phyloP scores from a whole-genome alignment of 345 rosid genomes.

The Raphanus raphanistrum region DNA sequence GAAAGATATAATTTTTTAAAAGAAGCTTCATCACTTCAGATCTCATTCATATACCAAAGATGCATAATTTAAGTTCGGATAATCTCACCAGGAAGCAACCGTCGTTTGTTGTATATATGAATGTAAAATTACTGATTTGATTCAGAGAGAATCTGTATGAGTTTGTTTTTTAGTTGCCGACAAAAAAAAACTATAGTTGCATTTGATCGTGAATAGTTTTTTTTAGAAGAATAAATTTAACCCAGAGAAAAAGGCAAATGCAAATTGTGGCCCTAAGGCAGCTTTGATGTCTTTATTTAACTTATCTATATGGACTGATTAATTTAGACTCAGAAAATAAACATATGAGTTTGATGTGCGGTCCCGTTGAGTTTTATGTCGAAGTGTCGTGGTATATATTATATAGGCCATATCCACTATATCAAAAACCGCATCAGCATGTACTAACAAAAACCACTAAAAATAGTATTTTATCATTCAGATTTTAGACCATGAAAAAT shows the following conservation, averaged over 20 bases:
- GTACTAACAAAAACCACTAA: constrained; percentile 2
- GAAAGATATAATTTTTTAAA: no score
- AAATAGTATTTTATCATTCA: background rate
- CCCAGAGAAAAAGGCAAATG: background rate
- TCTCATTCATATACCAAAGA: no score
- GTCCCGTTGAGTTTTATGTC: constrained; percentile 20
- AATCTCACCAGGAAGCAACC: no score
- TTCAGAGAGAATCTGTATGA: no score
- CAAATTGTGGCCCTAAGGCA: background rate
- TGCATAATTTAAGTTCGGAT: no score
- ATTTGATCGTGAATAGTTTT: background rate
- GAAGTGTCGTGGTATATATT: constrained; percentile 21
- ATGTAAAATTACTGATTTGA: no score
- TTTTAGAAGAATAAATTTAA: no score
- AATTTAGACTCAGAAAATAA: background rate
- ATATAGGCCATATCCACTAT: constrained; percentile 12
- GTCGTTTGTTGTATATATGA: no score
- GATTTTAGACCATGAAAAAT: background rate
- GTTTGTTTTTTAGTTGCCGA: no score
- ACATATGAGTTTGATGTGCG: constrained; percentile 12
- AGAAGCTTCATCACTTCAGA: no score
- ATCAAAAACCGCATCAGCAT: background rate
- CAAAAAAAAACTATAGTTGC: no score
- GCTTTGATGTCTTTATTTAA: background rate
- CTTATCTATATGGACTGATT: background rate